Evolutionary conservation across 495 filamentous ascomycete species (phyloP), one percentile per base, ranked within the genome.

Genomic region (Penicillium ochrochloron): DNA sequence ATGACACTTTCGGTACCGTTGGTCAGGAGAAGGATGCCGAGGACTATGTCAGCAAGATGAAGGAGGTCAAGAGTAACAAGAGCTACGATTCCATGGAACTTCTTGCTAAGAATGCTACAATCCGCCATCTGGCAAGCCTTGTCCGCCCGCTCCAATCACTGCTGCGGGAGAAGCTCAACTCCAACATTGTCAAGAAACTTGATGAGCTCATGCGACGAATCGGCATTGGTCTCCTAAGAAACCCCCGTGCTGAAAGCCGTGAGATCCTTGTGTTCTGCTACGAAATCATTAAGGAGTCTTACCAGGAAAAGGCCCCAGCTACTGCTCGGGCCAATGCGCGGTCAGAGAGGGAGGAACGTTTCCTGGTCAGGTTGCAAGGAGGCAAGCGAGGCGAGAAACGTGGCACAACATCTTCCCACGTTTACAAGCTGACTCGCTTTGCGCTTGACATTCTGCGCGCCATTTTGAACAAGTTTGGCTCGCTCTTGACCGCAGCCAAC

Each of bases 31-130:
- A 99, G 73, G 95, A 99, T 68, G 93, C 94, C 0, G 93, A 94
- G 66, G 95, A 93, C 48, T 99, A 99, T 72, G 86, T 90, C 60
- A 97, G 91, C 76, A 89, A 92, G 70, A 97, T 96, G 91, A 96
- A 92, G 76, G 95, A 99, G 78, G 90, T 98, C 21, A 97, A 97
- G 80, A 93, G 90, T 71, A 97, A 90, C 82, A 98, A 97, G 79
- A 97, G 93, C 71, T 96, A 90, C 67, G 95, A 98, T 68, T 96
- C 96, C 5, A 97, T 98, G 91, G 95, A 98, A 70, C 81, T 98
- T 59, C 82, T 98, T 59, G 90, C 95, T 25, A 89, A 88, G 73
- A 90, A 86, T 51, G 86, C 92, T 9, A 92, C 92, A 12, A 79
- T 97, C 37, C 80, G 75, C 37, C 85, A 88, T 57, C 84, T 99